A percentile compares a stretch with the other conserved stretches of the same genome.
Evolutionary conservation across 257 asterid species (phyloP).

Genomic region (Fraxinus quadrangulata): DNA sequence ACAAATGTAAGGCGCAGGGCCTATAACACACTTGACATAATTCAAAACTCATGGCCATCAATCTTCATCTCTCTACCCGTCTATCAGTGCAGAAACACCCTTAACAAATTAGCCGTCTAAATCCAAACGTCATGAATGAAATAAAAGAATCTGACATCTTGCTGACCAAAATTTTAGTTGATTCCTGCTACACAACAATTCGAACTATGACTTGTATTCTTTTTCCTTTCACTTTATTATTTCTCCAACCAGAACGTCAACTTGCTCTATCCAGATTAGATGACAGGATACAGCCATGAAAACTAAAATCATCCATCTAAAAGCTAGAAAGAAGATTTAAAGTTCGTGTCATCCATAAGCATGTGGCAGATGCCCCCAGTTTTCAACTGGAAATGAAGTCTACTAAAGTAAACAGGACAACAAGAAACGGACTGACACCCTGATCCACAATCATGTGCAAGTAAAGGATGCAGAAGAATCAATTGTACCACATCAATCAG

Average conservation of each 20-base stretch:
- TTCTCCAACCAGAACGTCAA: slow-evolving; percentile 18
- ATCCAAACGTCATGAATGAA: not conserved
- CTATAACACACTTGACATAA: not conserved
- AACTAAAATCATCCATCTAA: slow-evolving; percentile 3
- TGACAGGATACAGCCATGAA: slow-evolving; percentile 4
- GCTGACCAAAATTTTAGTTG: not conserved
- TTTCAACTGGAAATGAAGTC: slow-evolving; percentile 7
- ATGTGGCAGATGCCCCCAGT: slow-evolving; percentile 7
- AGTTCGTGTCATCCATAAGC: slow-evolving; percentile 9
- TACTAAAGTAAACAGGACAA: slow-evolving; percentile 11
- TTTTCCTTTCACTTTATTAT: not conserved
- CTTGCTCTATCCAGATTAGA: slow-evolving; percentile 21
- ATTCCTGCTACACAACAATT: not conserved
- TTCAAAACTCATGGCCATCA: slow-evolving; percentile 8
- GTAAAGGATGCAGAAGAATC: not conserved
- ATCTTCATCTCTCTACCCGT: slow-evolving; percentile 14
- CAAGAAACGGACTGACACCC: slow-evolving; percentile 8
- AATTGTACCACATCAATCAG: not conserved
- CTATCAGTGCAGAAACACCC: not conserved
- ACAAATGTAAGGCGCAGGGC: slow-evolving; percentile 17
- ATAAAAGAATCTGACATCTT: slow-evolving; percentile 12
- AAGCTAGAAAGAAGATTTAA: not conserved
- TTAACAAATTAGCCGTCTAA: slow-evolving; percentile 13
- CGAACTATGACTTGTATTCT: not conserved
- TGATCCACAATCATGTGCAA: not conserved